These are phyloP conservation scores for Talaromyces proteolyticus DNA, from an alignment of 495 filamentous ascomycete genomes.

Conservation along the genomic window DNA sequence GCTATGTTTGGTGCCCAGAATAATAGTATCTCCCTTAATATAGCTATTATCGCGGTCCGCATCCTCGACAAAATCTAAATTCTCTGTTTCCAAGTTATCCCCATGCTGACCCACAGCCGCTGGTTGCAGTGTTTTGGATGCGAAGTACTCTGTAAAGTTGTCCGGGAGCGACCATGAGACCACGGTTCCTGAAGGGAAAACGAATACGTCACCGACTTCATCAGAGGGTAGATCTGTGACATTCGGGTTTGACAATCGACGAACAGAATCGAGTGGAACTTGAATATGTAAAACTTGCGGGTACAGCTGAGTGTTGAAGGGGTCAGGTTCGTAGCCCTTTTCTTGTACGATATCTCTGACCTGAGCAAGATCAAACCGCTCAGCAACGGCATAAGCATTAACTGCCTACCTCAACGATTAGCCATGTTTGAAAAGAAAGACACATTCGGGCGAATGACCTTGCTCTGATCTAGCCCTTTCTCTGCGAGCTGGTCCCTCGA, in stretches of 20 bases:
- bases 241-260: conserved; percentile 45
- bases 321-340: conserved; percentile 62
- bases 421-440: conserved; percentile 1
- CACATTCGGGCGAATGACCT: conserved; percentile 19
- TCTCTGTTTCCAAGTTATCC: conserved; percentile 70
- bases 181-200: conserved; percentile 96
- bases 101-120: conserved; percentile 73
- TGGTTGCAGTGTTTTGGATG: conserved; percentile 62
- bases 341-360: conserved; percentile 65
- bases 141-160: conserved; percentile 63
- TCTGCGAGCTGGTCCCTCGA: conserved; percentile 33
- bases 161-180: conserved; percentile 83
- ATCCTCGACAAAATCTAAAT: conserved; percentile 83
- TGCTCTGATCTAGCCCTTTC: conserved; percentile 35
- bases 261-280: conserved; percentile 47
- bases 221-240: conserved; percentile 51
- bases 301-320: conserved; percentile 53
- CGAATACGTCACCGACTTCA: conserved; percentile 81
- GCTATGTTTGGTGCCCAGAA: conserved; percentile 66
- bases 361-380: conserved; percentile 74
- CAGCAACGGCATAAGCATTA: conserved; percentile 78
- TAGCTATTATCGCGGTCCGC: conserved; percentile 64
- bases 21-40: conserved; percentile 84
- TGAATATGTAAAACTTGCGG: conserved; percentile 64
- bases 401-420: conserved; percentile 49